phyloP scores from a whole-genome alignment of 768 basidiomycete species.

The Coprinopsis strossmayeri region DNA sequence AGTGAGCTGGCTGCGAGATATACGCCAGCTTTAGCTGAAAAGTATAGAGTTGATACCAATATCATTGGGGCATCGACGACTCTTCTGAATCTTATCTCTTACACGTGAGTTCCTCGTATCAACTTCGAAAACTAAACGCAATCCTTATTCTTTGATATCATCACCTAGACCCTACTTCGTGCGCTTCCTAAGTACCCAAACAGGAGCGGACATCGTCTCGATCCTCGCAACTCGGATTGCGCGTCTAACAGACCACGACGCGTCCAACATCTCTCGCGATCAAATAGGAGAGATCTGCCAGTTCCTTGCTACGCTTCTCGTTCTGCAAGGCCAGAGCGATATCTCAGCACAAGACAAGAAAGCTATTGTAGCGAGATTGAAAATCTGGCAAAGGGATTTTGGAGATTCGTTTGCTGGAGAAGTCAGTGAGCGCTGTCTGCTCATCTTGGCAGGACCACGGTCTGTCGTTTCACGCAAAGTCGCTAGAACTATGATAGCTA shows the following conservation, averaged over 20 bases:
- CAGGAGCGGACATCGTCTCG: constrained; percentile 25
- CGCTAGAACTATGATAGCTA: not conserved
- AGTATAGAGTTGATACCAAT: constrained; percentile 20
- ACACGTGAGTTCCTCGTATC: constrained; percentile 23
- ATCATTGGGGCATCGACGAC: constrained; percentile 19
- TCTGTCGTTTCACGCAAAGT: constrained; percentile 5
- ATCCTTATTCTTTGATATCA: not conserved
- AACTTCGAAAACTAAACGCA: not conserved
- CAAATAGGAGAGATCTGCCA: constrained; percentile 29
- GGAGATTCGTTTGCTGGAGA: constrained; percentile 24
- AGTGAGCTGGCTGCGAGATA: constrained; percentile 33
- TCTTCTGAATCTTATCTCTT: constrained; percentile 27
- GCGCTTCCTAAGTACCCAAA: constrained; percentile 27
- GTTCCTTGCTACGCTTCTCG: constrained; percentile 32
- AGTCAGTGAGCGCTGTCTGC: constrained; percentile 29
- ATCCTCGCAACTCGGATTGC: constrained; percentile 32
- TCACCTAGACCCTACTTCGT: constrained; percentile 32
- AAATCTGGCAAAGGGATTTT: constrained; percentile 24
- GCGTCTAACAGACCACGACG: constrained; percentile 15
- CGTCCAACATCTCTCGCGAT: constrained; percentile 15
- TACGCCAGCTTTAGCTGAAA: constrained; percentile 25
- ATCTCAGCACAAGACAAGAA: constrained; percentile 25
- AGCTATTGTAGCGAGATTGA: constrained; percentile 27
- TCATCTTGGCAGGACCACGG: constrained; percentile 18
- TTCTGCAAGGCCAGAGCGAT: constrained; percentile 27